These are phyloP conservation scores for Backusella mclennaniae DNA, from an alignment of 192 early-diverging fungal genomes.

Conservation along the genomic window DNA sequence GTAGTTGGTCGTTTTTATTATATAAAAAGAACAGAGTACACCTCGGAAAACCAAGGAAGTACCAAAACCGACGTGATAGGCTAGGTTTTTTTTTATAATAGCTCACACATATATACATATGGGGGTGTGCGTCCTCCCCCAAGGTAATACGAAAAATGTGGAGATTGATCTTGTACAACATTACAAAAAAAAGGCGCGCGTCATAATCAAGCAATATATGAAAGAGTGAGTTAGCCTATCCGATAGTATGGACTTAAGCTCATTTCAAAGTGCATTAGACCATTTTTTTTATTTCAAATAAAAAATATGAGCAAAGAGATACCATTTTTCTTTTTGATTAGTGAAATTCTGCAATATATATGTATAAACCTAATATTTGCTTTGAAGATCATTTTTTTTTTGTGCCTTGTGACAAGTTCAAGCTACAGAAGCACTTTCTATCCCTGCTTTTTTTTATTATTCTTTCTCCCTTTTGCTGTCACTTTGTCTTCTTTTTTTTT, in stretches of 20 bases:
- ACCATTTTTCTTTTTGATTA: neutral
- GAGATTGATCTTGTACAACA: constrained; percentile 5
- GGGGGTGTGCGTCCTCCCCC: neutral
- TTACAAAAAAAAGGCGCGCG: constrained; percentile 3
- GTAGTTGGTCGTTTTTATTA: neutral
- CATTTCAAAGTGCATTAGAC: constrained; percentile 8
- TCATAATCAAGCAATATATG: neutral
- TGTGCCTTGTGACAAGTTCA: neutral
- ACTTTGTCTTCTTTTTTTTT: neutral
- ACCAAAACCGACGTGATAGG: neutral
- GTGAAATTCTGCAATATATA: neutral
- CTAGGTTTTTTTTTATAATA: constrained; percentile 7
- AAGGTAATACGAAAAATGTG: neutral
- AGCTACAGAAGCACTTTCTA: neutral
- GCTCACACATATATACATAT: neutral
- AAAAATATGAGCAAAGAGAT: neutral
- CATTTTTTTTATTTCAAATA: neutral
- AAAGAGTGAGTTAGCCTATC: neutral
- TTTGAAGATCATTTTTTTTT: neutral
- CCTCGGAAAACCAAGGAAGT: neutral
- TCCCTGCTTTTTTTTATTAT: neutral
- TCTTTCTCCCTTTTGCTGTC: neutral
- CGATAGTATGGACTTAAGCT: constrained; percentile 1
- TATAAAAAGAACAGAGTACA: neutral
- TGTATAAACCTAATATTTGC: neutral